Conservation (phyloP, 2,329 filamentous ascomycete genomes). For the Colletotrichum paranaense region DNA sequence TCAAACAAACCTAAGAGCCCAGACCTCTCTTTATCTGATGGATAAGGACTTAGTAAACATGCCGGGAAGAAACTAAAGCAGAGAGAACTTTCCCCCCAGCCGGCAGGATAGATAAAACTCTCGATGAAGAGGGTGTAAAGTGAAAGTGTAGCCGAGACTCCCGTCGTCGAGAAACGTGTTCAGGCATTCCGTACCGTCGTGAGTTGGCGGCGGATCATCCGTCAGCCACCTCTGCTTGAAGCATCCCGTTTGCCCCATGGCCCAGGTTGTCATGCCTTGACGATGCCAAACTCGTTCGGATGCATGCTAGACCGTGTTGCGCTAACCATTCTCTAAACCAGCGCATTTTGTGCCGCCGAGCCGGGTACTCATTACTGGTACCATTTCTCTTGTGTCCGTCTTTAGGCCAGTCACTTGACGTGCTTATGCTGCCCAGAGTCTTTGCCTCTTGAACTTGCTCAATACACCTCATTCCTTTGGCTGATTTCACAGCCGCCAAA, state of each 20-base stretch:
- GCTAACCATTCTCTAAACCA: not conserved
- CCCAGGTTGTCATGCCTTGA: not conserved
- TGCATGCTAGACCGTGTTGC: not conserved
- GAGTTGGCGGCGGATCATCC: not conserved
- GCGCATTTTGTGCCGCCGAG: slow-evolving; percentile 1
- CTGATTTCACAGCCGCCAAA: not conserved
- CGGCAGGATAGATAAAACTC: not conserved
- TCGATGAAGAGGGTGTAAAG: not conserved
- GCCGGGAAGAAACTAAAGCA: not conserved
- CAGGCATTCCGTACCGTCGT: slow-evolving; percentile 1
- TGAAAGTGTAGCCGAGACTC: not conserved
- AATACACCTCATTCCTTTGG: slow-evolving; percentile 30
- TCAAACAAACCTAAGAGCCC: not conserved
- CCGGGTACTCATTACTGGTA: not conserved
- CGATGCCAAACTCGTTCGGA: not conserved
- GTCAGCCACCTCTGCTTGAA: not conserved
- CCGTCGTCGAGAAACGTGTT: not conserved
- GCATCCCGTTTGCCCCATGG: not conserved
- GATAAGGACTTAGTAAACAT: not conserved
- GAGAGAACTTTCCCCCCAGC: not conserved
- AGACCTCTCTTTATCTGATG: not conserved
- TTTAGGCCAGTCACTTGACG: not conserved
- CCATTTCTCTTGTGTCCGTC: too few species aligned
- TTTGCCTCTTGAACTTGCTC: slow-evolving; percentile 36
- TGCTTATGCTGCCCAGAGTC: slow-evolving; percentile 15